phyloP scores from a whole-genome alignment of 2,329 filamentous ascomycete species.

The Zelopaecilomyces penicillatus region DNA sequence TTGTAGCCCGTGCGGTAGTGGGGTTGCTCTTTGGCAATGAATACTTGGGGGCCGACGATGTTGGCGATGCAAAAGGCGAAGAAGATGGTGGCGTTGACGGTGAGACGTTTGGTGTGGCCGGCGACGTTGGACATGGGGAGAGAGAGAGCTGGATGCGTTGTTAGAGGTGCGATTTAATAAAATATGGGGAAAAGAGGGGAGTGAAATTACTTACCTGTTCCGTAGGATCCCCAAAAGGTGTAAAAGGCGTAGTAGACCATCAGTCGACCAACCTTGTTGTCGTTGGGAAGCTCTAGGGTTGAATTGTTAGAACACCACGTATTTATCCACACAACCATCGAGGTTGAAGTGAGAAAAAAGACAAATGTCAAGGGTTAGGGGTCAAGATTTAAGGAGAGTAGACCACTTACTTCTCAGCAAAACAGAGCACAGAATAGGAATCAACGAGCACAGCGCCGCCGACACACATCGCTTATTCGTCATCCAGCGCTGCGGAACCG shows the following conservation, averaged over 20 bases:
- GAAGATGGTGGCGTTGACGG: constrained; percentile 26
- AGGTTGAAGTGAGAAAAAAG: too few relatives aligned
- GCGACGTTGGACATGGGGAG: constrained; percentile 17
- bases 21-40: constrained; percentile 47
- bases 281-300: constrained; percentile 19
- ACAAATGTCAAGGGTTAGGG: neutral
- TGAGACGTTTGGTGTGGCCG: constrained; percentile 16
- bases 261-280: constrained; percentile 30
- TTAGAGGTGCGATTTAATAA: neutral
- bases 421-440: constrained; percentile 6
- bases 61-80: constrained; percentile 54
- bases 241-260: constrained; percentile 9
- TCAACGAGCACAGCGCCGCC: constrained; percentile 8
- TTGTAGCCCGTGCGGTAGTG: constrained; percentile 54
- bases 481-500: constrained; percentile 9
- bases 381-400: neutral
- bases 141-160: constrained; percentile 9
- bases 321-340: too few relatives aligned
- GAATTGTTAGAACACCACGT: neutral
- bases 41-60: constrained; percentile 52
- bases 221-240: constrained; percentile 21
- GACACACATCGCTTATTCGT: constrained; percentile 9
- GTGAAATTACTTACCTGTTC: constrained; percentile 10
- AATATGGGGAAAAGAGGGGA: neutral
- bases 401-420: neutral